Evolutionary conservation across 2,329 filamentous ascomycete genomes (phyloP).

Genomic region (Trichoderma sp.): DNA sequence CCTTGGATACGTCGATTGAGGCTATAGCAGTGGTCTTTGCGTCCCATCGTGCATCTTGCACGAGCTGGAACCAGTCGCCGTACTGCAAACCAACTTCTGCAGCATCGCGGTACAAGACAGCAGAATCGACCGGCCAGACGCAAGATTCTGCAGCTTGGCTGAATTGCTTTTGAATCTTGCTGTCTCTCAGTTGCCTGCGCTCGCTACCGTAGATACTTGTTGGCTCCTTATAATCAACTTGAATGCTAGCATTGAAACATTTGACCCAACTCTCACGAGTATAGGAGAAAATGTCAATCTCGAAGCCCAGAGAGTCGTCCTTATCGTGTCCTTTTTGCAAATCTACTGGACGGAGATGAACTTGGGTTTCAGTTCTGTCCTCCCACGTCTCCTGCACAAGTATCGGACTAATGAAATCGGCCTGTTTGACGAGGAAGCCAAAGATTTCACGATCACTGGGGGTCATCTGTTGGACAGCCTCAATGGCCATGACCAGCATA

Average conservation of each 20-base stretch:
- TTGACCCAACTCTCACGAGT: constrained; percentile 6
- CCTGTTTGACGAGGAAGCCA: constrained; percentile 16
- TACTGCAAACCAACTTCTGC: constrained; percentile 9
- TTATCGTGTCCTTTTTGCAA: background rate
- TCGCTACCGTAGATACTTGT: background rate
- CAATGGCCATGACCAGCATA: constrained; percentile 46
- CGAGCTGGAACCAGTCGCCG: constrained; percentile 17
- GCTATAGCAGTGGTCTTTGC: background rate
- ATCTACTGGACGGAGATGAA: constrained; percentile 4
- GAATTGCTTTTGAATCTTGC: background rate
- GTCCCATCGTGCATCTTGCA: constrained; percentile 10
- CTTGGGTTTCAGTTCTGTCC: constrained; percentile 12
- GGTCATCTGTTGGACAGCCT: constrained; percentile 37
- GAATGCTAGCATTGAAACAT: constrained; percentile 10
- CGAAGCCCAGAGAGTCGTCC: background rate
- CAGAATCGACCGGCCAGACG: background rate
- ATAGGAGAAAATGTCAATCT: constrained; percentile 19
- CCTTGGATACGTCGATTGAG: constrained; percentile 5
- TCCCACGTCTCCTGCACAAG: background rate
- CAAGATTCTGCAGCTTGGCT: constrained; percentile 2
- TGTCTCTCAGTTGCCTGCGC: background rate
- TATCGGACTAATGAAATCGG: background rate
- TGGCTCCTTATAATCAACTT: background rate
- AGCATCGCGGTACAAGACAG: background rate
- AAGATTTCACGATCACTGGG: background rate